Percentiles rank a stretch among this genome's conserved stretches.
Conservation (phyloP, 768 basidiomycete genomes). For the Psilocybe tampanensis region DNA sequence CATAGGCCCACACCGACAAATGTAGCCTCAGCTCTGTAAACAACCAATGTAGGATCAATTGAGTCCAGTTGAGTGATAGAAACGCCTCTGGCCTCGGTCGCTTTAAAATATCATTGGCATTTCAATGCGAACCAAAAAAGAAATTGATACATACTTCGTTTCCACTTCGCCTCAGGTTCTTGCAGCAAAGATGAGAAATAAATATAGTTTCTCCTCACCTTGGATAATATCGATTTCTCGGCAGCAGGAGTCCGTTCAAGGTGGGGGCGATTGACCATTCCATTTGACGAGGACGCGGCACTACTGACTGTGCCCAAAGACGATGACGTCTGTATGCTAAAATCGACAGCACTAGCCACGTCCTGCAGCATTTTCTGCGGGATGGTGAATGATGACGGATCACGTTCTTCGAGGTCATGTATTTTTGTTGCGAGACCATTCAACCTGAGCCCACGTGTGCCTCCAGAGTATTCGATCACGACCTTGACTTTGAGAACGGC, state of each 20-base stretch:
- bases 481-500: constrained; percentile 81
- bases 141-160: constrained; percentile 64
- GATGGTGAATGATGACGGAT: constrained; percentile 59
- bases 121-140: constrained; percentile 6
- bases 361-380: constrained; percentile 73
- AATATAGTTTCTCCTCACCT: constrained; percentile 92
- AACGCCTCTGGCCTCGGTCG: constrained; percentile 85
- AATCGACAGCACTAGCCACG: constrained; percentile 66
- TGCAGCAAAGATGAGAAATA: constrained; percentile 97
- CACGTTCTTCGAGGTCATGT: constrained; percentile 65
- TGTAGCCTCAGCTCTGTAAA: constrained; percentile 95
- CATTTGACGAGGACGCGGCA: constrained; percentile 46
- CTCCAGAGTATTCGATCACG: constrained; percentile 78
- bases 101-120: constrained; percentile 36
- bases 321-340: constrained; percentile 69
- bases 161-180: constrained; percentile 98
- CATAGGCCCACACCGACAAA: constrained; percentile 95
- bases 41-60: constrained; percentile 94
- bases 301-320: constrained; percentile 58
- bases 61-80: constrained; percentile 95
- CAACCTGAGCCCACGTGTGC: constrained; percentile 76
- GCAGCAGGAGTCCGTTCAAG: constrained; percentile 58
- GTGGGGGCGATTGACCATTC: constrained; percentile 35
- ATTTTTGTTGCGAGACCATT: constrained; percentile 83
- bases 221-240: constrained; percentile 82